These are phyloP conservation scores for Symbiotaphrina buchneri DNA, from an alignment of 495 filamentous ascomycete genomes.

Conservation along the genomic window DNA sequence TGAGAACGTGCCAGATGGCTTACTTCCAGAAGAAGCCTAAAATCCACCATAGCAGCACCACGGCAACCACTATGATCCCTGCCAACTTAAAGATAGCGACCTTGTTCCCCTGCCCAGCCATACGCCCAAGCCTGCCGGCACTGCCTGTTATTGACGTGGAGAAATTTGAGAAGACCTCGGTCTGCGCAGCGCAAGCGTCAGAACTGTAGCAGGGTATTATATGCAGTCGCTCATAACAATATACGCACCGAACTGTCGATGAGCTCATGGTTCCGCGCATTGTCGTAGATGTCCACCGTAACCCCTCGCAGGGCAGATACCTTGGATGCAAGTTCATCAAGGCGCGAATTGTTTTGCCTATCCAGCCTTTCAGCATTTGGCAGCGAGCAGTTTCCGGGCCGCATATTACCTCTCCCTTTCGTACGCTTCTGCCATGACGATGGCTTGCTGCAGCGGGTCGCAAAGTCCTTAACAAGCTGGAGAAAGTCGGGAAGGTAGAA, in stretches of 20 bases:
- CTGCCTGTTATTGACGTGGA: slow-evolving; percentile 56
- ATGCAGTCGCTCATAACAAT: slow-evolving; percentile 2
- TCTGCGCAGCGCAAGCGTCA: slow-evolving; percentile 13
- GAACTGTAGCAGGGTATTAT: neutral
- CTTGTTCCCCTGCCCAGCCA: slow-evolving; percentile 80
- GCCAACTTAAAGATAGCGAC: slow-evolving; percentile 76
- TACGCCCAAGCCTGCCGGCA: slow-evolving; percentile 66
- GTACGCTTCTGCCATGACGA: slow-evolving; percentile 92
- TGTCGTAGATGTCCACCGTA: slow-evolving; percentile 98
- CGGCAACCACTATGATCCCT: slow-evolving; percentile 53
- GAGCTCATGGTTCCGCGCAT: slow-evolving; percentile 63
- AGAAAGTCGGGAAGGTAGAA: too few relatives aligned
- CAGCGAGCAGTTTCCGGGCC: neutral
- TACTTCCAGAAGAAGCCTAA: slow-evolving; percentile 42
- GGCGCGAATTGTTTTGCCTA: slow-evolving; percentile 86
- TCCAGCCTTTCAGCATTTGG: slow-evolving; percentile 3
- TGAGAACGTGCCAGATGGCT: too few relatives aligned
- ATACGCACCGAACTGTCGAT: slow-evolving; percentile 54
- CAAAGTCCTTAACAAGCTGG: too few relatives aligned
- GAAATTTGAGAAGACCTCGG: slow-evolving; percentile 42
- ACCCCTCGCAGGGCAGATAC: slow-evolving; percentile 80
- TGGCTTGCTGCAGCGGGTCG: too few relatives aligned
- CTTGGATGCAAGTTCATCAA: slow-evolving; percentile 74
- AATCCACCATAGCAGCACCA: slow-evolving; percentile 54
- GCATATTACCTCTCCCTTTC: slow-evolving; percentile 55